Percentiles rank a stretch among this genome's conserved stretches.
These are phyloP conservation scores for Phytophthora palmivora DNA, from an alignment of 352 stramenopile species.

Conservation along the genomic window DNA sequence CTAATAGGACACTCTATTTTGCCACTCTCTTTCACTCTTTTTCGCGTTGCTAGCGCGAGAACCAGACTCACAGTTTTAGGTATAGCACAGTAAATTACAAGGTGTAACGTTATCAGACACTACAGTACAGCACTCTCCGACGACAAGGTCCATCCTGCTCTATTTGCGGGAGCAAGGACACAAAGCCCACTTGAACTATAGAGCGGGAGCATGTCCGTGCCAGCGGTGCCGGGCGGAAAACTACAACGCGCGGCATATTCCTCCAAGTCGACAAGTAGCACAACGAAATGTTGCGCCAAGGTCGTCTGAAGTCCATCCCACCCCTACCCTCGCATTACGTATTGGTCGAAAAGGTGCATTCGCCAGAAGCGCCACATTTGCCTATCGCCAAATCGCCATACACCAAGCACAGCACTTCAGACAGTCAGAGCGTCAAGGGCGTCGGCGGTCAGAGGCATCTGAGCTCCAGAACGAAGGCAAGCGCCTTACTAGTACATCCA, in stretches of 20 bases:
- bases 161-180: constrained; percentile 1
- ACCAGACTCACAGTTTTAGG: constrained; percentile 5
- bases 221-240: constrained; percentile 17
- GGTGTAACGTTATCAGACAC: constrained; percentile 10
- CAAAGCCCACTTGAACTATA: constrained; percentile 13
- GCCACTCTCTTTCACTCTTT: constrained; percentile 2
- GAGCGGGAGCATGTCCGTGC: constrained; percentile 13
- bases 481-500: constrained; percentile 16
- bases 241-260: constrained; percentile 11
- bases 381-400: constrained; percentile 24
- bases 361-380: constrained; percentile 10
- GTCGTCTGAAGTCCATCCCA: constrained; percentile 7
- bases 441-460: constrained; percentile 15
- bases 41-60: constrained; percentile 8
- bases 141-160: constrained; percentile 5
- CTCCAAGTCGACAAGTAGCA: neutral
- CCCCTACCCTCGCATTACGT: constrained; percentile 18
- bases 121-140: constrained; percentile 7
- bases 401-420: neutral
- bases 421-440: neutral
- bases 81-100: neutral
- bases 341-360: constrained; percentile 16
- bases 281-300: constrained; percentile 15
- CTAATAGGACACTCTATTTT: neutral
- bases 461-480: constrained; percentile 1